Conservation (phyloP, 495 filamentous ascomycete species). For the Penicillium turbatum region DNA sequence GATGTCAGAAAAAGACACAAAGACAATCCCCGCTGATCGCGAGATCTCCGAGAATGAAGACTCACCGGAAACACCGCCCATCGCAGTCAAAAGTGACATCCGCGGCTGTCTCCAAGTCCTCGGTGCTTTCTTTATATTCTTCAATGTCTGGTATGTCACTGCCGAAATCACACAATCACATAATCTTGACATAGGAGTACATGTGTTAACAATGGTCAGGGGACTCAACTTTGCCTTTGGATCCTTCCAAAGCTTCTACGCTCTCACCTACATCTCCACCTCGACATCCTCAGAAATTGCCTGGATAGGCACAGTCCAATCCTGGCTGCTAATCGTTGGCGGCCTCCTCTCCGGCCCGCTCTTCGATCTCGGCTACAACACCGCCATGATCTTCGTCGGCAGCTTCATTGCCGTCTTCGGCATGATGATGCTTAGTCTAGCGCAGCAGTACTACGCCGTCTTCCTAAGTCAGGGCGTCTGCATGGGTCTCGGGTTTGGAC, state of each 20-base stretch:
- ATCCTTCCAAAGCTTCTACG: slow-evolving; percentile 43
- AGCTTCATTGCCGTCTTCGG: slow-evolving; percentile 33
- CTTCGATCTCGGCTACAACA: slow-evolving; percentile 42
- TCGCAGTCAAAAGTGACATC: background rate
- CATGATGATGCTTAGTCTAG: slow-evolving; percentile 41
- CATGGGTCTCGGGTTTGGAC: slow-evolving; percentile 32
- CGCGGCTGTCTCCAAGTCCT: slow-evolving; percentile 23
- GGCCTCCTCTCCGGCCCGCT: slow-evolving; percentile 41
- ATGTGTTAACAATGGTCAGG: slow-evolving; percentile 6
- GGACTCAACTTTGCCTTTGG: slow-evolving; percentile 42
- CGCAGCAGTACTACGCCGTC: slow-evolving; percentile 28
- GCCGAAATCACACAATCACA: too few species aligned
- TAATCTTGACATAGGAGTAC: too few species aligned
- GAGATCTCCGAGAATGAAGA: background rate
- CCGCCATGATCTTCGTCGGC: slow-evolving; percentile 23
- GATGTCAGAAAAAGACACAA: background rate
- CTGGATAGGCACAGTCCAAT: slow-evolving; percentile 47
- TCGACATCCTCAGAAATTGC: slow-evolving; percentile 29
- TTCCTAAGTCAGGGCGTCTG: slow-evolving; percentile 36
- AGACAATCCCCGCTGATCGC: background rate
- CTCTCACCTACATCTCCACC: slow-evolving; percentile 23
- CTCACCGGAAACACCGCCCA: background rate
- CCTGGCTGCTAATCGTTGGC: slow-evolving; percentile 34
- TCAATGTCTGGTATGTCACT: slow-evolving; percentile 29
- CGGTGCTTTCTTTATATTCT: slow-evolving; percentile 27